phyloP scores from a whole-genome alignment of 805 yeast genomes.

The Metschnikowia picachoensis region DNA sequence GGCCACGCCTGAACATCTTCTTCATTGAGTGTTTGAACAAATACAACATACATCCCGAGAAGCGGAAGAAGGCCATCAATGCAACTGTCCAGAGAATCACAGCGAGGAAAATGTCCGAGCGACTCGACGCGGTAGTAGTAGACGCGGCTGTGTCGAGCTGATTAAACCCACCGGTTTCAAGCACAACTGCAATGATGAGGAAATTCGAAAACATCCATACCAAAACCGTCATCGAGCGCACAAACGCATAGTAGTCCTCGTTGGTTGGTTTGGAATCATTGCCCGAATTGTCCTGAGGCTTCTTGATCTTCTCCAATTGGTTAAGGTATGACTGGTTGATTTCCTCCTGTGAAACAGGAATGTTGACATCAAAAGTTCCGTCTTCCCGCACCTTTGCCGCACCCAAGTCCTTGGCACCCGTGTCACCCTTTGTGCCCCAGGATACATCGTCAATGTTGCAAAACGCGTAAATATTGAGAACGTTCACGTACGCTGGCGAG shows the following conservation, averaged over 20 bases:
- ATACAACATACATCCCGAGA: constrained; percentile 50
- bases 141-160: constrained; percentile 28
- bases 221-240: constrained; percentile 44
- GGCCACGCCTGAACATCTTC: constrained; percentile 20
- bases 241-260: constrained; percentile 45
- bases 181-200: constrained; percentile 38
- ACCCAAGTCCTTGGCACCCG: constrained; percentile 56
- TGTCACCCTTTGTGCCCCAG: constrained; percentile 72
- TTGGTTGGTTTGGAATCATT: constrained; percentile 27
- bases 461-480: constrained; percentile 63
- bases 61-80: constrained; percentile 53
- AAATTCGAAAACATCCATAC: constrained; percentile 45
- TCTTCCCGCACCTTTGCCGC: constrained; percentile 49
- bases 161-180: constrained; percentile 43
- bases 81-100: constrained; percentile 62
- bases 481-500: constrained; percentile 51
- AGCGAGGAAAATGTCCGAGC: constrained; percentile 43
- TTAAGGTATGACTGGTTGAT: constrained; percentile 50
- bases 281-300: constrained; percentile 35
- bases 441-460: constrained; percentile 71
- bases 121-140: constrained; percentile 27
- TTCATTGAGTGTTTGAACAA: constrained; percentile 35
- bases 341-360: constrained; percentile 46
- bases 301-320: constrained; percentile 50
- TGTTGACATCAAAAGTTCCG: constrained; percentile 54